Conservation (phyloP, 257 asterid genomes). For the Solanum rostratum region DNA sequence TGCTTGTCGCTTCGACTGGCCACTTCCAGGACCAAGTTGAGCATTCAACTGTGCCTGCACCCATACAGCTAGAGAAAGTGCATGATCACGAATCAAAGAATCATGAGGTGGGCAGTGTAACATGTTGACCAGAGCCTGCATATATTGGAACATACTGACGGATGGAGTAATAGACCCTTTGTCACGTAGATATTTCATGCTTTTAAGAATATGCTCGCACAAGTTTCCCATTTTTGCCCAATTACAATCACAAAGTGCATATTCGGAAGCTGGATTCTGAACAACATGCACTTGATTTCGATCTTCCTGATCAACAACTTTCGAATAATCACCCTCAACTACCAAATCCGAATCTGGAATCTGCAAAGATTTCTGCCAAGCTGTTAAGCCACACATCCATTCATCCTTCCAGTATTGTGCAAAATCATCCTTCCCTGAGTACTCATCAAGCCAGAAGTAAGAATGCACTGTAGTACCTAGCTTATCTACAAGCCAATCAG, state of each 20-base stretch:
- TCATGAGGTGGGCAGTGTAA: slow-evolving; percentile 52
- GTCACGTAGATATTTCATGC: slow-evolving; percentile 49
- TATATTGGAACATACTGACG: slow-evolving; percentile 55
- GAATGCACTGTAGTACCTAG: slow-evolving; percentile 77
- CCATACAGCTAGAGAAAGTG: slow-evolving; percentile 61
- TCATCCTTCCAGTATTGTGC: slow-evolving; percentile 80
- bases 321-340: slow-evolving; percentile 49
- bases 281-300: slow-evolving; percentile 29
- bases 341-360: slow-evolving; percentile 60
- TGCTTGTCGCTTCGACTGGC: slow-evolving; percentile 14
- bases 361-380: slow-evolving; percentile 61
- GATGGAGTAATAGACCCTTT: slow-evolving; percentile 43
- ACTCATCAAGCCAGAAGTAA: slow-evolving; percentile 93
- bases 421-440: slow-evolving; percentile 63
- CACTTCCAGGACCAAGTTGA: slow-evolving; percentile 29
- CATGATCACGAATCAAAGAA: slow-evolving; percentile 80
- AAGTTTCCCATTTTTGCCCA: slow-evolving; percentile 76
- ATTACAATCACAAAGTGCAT: slow-evolving; percentile 69
- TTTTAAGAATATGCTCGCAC: slow-evolving; percentile 73
- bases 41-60: slow-evolving; percentile 52
- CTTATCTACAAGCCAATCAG: slow-evolving; percentile 86
- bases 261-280: slow-evolving; percentile 75
- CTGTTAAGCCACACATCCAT: slow-evolving; percentile 79
- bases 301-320: slow-evolving; percentile 40
- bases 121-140: slow-evolving; percentile 59